Evolutionary conservation across 495 filamentous ascomycete genomes (phyloP).

Genomic region (Penicillium herquei): DNA sequence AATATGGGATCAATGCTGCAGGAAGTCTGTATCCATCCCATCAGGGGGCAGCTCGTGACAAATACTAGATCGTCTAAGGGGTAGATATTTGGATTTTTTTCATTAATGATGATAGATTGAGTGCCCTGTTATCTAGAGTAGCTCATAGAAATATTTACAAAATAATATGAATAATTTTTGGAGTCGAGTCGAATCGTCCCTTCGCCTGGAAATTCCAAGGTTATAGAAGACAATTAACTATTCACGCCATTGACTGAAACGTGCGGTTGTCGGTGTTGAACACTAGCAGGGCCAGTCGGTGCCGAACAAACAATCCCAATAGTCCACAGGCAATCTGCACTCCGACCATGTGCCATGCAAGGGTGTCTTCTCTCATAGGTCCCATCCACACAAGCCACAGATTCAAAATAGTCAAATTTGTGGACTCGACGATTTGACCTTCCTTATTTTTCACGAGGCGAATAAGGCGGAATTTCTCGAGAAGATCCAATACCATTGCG

Average conservation of each 20-base stretch:
- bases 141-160: neutral
- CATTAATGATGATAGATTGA: too few species aligned
- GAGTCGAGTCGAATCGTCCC: too few species aligned
- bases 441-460: constrained; percentile 61
- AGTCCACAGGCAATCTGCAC: constrained; percentile 74
- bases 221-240: neutral
- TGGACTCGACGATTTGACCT: constrained; percentile 72
- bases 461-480: constrained; percentile 64
- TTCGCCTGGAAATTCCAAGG: too few species aligned
- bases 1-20: neutral
- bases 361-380: constrained; percentile 80
- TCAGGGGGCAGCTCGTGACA: too few species aligned
- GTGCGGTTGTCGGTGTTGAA: constrained; percentile 80
- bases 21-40: neutral
- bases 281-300: constrained; percentile 77
- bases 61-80: neutral
- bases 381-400: constrained; percentile 96
- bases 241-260: constrained; percentile 31
- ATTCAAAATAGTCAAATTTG: constrained; percentile 92
- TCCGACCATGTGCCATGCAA: constrained; percentile 70
- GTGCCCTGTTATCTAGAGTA: too few species aligned
- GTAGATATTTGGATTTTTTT: neutral
- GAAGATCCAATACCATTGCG: constrained; percentile 55
- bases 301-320: constrained; percentile 80
- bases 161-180: too few species aligned